Evolutionary conservation across 805 yeast species (phyloP), one percentile per base, ranked within the genome.

Genomic region (Isabelozyma pseudorhagii): DNA sequence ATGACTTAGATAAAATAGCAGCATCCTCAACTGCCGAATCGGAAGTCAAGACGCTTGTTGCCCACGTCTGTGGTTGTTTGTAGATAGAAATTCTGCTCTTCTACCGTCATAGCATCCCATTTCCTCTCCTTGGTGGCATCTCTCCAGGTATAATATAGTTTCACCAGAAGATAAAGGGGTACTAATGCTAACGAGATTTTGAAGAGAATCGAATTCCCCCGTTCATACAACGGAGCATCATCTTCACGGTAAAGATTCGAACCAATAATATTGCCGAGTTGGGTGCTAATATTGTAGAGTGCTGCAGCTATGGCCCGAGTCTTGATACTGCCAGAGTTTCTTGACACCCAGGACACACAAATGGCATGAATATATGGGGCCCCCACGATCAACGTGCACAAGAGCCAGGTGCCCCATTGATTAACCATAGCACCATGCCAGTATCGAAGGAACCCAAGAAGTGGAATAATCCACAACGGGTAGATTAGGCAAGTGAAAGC

Each of bases 391-490:
- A 64, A 43, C 9, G 66, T 61, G 11, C 70, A 61, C 31, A 78
- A 44, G 0, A 64, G 66, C 64, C 70, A 77, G 4, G 79, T 74
- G 3, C 74, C 74, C 80, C 81, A 76, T 2, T 58, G 53, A 38
- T 67, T 53, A 2, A 55, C 56, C 57, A 69, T 71, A 18, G 77
- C 66, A 3, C 77, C 76, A 0, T 64, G 56, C 80, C 80, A 75
- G 61, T 58, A 76, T 18, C 77, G 55, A 39, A 67, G 53, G 13
- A 63, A 65, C n/a, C 60, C 58, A 10, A 72, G 47, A 17, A 72
- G 53, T 6, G 74, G 70, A 3, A 72, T 54, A 31, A 64, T 50
- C 63, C 72, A 72, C 4, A 59, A 53, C 29, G 64, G 73, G 59
- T 47, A 41, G 52, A 54, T 9, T 53, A 60, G 5, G 64, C 46